These are phyloP conservation scores for Coccomyxa sp. DNA, from an alignment of 139 green algal genomes.

Conservation along the genomic window DNA sequence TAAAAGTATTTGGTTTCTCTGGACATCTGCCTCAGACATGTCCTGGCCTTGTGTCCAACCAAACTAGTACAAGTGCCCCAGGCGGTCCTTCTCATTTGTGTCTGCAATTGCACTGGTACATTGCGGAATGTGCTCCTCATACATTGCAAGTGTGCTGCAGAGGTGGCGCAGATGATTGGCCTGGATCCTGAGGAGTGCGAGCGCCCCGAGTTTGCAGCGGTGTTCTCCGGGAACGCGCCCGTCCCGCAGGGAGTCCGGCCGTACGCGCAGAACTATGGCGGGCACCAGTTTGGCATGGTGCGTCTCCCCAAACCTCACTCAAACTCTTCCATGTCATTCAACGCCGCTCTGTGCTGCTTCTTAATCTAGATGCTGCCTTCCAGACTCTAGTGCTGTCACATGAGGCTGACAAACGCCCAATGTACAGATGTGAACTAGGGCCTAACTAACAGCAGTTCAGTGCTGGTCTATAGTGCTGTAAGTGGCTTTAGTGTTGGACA, in stretches of 20 bases:
- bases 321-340: neutral
- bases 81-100: no score
- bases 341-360: no score
- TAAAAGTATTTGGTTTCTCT: no score
- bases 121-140: no score
- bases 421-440: neutral
- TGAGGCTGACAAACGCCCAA: no score
- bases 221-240: slow-evolving; percentile 60
- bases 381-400: no score
- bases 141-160: no score
- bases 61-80: no score
- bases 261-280: slow-evolving; percentile 80
- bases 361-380: no score
- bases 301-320: neutral
- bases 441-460: neutral
- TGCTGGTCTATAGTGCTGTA: neutral
- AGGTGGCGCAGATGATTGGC: slow-evolving; percentile 46
- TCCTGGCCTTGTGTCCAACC: no score
- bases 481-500: neutral
- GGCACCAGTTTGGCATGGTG: slow-evolving; percentile 71
- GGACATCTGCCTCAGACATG: no score
- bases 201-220: slow-evolving; percentile 64
- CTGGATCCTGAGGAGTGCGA: slow-evolving; percentile 53
- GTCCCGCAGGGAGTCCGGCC: slow-evolving; percentile 34
- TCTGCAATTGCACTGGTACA: no score